Conservation (phyloP, 225 moss, liverwort and hornwort genomes). For the Bryum argenteum region DNA sequence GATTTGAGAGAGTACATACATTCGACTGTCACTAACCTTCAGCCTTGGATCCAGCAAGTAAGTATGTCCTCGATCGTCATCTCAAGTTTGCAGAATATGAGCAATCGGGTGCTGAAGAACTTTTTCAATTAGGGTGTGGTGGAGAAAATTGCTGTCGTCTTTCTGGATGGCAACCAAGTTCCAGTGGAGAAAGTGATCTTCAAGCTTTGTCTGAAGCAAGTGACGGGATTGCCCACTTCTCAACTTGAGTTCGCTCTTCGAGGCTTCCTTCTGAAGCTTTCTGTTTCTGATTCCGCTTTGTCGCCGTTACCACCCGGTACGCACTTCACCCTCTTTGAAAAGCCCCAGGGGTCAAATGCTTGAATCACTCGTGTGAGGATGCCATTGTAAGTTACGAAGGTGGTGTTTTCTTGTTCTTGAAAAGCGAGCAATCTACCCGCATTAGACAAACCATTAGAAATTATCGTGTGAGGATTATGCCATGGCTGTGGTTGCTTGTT, state of each 20-base stretch:
- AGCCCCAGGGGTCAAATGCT: too few species aligned
- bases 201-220: conserved; percentile 64
- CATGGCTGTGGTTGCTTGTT: too few species aligned
- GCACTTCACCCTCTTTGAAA: not conserved
- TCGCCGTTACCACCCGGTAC: conserved; percentile 71
- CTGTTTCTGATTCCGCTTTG: conserved; percentile 53
- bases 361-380: too few species aligned
- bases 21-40: conserved; percentile 65
- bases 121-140: conserved; percentile 56
- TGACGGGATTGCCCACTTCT: conserved; percentile 48
- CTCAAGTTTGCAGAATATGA: too few species aligned
- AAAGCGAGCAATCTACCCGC: too few species aligned
- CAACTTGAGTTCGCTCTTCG: conserved; percentile 78
- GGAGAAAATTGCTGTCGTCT: conserved; percentile 65
- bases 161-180: conserved; percentile 60
- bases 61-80: too few species aligned
- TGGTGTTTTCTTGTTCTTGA: too few species aligned
- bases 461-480: too few species aligned
- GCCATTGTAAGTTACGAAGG: too few species aligned
- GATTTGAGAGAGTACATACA: conserved; percentile 86
- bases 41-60: conserved; percentile 81
- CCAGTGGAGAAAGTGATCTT: conserved; percentile 82
- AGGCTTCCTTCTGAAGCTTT: conserved; percentile 88
- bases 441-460: too few species aligned
- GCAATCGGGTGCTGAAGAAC: too few species aligned